Base-by-base conservation (phyloP, 2,329 filamentous ascomycete genomes). In the Gaeumannomyces tritici region DNA sequence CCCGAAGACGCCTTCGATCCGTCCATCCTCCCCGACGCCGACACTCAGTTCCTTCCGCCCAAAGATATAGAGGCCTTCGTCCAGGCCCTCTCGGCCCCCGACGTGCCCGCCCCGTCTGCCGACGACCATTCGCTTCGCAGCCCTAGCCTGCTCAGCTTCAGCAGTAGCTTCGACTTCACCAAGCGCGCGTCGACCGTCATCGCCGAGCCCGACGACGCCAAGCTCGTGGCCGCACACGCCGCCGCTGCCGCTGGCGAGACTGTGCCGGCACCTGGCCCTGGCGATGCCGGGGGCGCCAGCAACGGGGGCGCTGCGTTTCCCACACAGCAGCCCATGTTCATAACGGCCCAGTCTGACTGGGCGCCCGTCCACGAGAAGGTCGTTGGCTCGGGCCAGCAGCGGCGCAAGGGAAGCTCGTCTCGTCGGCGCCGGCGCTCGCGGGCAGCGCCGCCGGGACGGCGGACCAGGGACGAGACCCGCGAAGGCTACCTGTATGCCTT, bases 331-430 rank as follows among this genome's bases (percentile, higher is more conserved):
- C 67, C 66, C 60, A 67, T 84, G 60, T 92, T 93, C 72, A 91
- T 98, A 69, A 90, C 91, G 4, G 93, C 95, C 55, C 86, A 96
- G 71, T 96, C 96, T 73, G 95, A 99, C 78, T 99, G 95, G 95
- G 88, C 90, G 21, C 95, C 95, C 0, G 85, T 98, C 15, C 88
- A 89, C 68, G 85, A 93, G 71, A 87, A 83, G 63, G 81, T 93
- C 27, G 31, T 65, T 60, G 67, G 69, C 21, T 21, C 63, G 26
- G 64, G 62, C 8, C 63, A 47, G 18, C 15, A 18, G 42, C 55
- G 69, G 64, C 42, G 65, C 65, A 59, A 69, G 65, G 55, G 55
- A 21, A 15, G 24, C 55, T 62, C 69, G 61, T 65, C 69, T 63
- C 47, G 70, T 67, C 60, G 51, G 18, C 61, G 80, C 77, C 33